phyloP scores from a whole-genome alignment of 176 grass and related monocot genomes.

The Lolium rigidum region DNA sequence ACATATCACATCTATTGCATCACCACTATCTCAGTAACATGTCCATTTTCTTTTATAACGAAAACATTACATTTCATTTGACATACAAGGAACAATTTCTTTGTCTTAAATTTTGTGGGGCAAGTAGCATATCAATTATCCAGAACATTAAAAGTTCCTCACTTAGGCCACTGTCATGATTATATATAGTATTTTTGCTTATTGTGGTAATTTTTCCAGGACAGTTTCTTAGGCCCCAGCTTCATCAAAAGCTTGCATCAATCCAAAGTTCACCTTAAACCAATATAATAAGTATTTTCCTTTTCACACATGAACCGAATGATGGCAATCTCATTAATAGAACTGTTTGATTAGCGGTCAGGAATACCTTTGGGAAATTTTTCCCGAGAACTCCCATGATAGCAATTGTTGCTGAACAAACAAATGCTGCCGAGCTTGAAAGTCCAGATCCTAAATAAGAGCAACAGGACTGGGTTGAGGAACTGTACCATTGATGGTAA shows the following conservation, averaged over 20 bases:
- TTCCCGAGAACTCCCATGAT: conserved; percentile 85
- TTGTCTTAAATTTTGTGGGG: neutral
- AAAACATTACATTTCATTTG: neutral
- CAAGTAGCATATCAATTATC: neutral
- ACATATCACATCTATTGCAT: neutral
- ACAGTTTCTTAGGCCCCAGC: neutral
- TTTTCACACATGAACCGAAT: neutral
- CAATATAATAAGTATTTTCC: neutral
- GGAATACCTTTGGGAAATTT: conserved; percentile 83
- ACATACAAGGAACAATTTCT: neutral
- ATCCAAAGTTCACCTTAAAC: conserved; percentile 7
- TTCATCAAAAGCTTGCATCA: neutral
- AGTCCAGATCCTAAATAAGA: conserved; percentile 73
- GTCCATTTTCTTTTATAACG: neutral
- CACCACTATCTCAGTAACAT: neutral
- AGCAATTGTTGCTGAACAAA: conserved; percentile 95
- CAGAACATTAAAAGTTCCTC: neutral
- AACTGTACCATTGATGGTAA: neutral
- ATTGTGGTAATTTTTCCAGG: neutral
- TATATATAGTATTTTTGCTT: neutral
- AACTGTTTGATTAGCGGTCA: conserved; percentile 2
- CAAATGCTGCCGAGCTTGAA: conserved; percentile 96
- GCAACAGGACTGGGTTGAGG: neutral
- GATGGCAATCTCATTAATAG: neutral
- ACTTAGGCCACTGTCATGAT: neutral